Base-by-base conservation (phyloP, 805 yeast genomes). In the Millerago galiae region DNA sequence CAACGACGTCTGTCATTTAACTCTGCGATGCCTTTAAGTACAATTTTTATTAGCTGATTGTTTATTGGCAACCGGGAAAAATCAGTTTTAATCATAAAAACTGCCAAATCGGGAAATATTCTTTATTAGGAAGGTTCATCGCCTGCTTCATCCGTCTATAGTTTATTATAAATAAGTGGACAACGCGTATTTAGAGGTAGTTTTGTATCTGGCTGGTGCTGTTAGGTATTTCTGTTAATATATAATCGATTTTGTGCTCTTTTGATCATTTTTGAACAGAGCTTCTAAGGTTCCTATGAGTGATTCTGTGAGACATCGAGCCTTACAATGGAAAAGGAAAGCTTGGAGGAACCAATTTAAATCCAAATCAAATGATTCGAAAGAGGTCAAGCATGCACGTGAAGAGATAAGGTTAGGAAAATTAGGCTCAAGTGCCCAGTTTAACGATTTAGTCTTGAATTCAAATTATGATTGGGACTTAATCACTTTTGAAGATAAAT, bases 391-490 rank as follows among this genome's bases (percentile, higher is more conserved):
- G n/a, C 18, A 34, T 12, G 12, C 25, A 1, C 27, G 39, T 9
- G 52, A 43, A 15, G 58, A 47, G 24, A 43, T 16, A 16, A 35
- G 14, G 38, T 50, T 45, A 28, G 41, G 34, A 31, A 52, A 48
- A 43, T 46, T 54, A 5, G 60, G 60, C 3, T 46, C 54, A 1
- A 46, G 46, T 38, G 40, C 37, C 12, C 37, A 42, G n/a, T 46
- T 48, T 38, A 37, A 31, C 13, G 58, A 55, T 31, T 15, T 43
- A 11, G 37, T 45, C 18, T 42, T 53, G 15, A 50, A 47, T 26
- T 40, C 42, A 2, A 38, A 45, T 6, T 53, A 53, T 27, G 41
- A 47, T 11, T 54, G 58, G 60, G 49, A 37, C 8, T 37, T 45
- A 1, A 27, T 35, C 13, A 18, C 40, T 1, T 50, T 34, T 14